Conservation (phyloP, 768 basidiomycete genomes). For the Russula virescens region DNA sequence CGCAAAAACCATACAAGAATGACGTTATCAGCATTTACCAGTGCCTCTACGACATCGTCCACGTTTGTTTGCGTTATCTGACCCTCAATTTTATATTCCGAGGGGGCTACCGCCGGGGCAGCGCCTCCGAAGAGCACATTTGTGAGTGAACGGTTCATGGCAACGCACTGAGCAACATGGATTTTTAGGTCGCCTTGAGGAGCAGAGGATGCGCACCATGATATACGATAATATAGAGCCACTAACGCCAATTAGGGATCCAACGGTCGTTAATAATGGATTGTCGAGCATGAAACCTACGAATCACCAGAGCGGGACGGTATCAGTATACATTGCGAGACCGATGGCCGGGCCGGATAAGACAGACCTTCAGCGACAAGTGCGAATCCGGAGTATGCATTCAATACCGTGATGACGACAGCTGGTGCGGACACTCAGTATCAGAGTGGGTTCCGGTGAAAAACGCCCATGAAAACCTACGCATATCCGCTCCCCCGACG, state of each 20-base stretch:
- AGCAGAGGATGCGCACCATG: constrained; percentile 53
- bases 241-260: constrained; percentile 83
- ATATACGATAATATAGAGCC: constrained; percentile 90
- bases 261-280: constrained; percentile 74
- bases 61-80: constrained; percentile 69
- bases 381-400: constrained; percentile 88
- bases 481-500: constrained; percentile 94
- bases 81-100: constrained; percentile 72
- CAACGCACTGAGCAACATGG: constrained; percentile 57
- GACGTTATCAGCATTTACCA: constrained; percentile 76
- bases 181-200: constrained; percentile 6
- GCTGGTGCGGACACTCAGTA: constrained; percentile 38
- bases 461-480: constrained; percentile 40
- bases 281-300: constrained; percentile 86
- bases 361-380: constrained; percentile 74
- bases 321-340: neutral
- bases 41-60: constrained; percentile 75
- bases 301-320: neutral
- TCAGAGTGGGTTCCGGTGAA: neutral
- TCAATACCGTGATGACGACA: constrained; percentile 85
- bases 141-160: constrained; percentile 82
- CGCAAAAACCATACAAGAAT: constrained; percentile 49
- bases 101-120: constrained; percentile 46
- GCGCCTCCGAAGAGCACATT: constrained; percentile 92
- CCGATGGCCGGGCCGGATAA: neutral